These are phyloP conservation scores for Coffea canephora DNA, from an alignment of 257 asterid genomes.

Conservation along the genomic window DNA sequence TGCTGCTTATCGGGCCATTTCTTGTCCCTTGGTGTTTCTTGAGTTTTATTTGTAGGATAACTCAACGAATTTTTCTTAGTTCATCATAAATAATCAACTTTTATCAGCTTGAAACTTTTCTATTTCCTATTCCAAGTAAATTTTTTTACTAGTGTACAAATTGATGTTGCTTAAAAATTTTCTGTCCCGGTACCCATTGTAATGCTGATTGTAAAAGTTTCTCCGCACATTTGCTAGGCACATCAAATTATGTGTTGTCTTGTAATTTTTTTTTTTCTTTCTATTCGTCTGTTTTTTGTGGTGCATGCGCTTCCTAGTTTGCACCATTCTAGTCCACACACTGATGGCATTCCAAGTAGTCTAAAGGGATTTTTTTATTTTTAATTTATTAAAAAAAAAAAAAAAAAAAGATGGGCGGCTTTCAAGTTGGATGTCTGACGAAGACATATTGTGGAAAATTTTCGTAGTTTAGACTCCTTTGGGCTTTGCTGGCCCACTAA, in stretches of 20 bases:
- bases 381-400: not conserved
- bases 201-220: not conserved
- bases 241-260: not conserved
- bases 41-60: not conserved
- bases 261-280: too few species aligned
- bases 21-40: not conserved
- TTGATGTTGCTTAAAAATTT: not conserved
- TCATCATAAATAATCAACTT: too few species aligned
- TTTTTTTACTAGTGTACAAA: not conserved
- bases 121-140: not conserved
- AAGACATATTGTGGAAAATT: too few species aligned
- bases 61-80: not conserved
- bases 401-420: not conserved
- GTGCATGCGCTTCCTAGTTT: too few species aligned
- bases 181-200: not conserved
- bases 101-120: not conserved
- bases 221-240: not conserved
- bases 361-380: too few species aligned
- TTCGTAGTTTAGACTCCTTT: not conserved
- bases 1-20: not conserved
- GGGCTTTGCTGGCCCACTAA: not conserved
- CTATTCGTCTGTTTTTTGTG: too few species aligned
- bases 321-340: not conserved
- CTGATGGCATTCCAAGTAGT: not conserved
- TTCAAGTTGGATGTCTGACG: not conserved